phyloP scores from a whole-genome alignment of 805 yeast species.

The Barnettozyma sucrosica region DNA sequence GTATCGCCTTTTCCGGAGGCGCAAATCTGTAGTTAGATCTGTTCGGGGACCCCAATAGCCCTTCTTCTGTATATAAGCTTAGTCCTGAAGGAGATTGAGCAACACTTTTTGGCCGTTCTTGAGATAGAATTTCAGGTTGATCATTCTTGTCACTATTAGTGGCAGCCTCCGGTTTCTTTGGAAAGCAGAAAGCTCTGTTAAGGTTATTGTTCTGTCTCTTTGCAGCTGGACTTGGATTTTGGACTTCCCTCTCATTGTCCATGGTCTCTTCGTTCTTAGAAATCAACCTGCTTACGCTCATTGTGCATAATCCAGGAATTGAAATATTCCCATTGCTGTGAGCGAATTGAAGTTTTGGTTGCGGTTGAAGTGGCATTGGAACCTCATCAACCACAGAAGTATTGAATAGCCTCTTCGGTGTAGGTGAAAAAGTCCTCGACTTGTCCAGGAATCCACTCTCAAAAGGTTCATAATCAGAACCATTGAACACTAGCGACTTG shows the following conservation, averaged over 20 bases:
- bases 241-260: constrained; percentile 24
- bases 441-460: constrained; percentile 7
- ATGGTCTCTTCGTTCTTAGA: neutral
- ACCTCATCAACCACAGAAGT: neutral
- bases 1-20: neutral
- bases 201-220: constrained; percentile 19
- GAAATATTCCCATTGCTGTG: constrained; percentile 4
- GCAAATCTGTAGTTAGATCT: constrained; percentile 3
- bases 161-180: constrained; percentile 11
- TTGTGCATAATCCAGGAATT: constrained; percentile 11
- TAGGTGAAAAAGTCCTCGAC: neutral
- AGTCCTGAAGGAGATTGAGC: constrained; percentile 6
- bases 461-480: constrained; percentile 29
- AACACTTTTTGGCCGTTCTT: neutral
- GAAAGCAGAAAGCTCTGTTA: constrained; percentile 24
- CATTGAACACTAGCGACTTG: constrained; percentile 31
- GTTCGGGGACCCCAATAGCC: constrained; percentile 1
- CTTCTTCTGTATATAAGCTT: constrained; percentile 5
- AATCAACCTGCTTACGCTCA: neutral
- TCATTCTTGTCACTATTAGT: neutral
- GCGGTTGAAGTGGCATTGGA: neutral
- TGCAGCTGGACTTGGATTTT: constrained; percentile 25
- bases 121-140: neutral
- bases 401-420: neutral
- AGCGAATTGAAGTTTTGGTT: neutral